Percentiles rank a stretch among this genome's conserved stretches.
Conservation (phyloP, 2,329 filamentous ascomycete genomes). For the Pleoardoris graminearum region DNA sequence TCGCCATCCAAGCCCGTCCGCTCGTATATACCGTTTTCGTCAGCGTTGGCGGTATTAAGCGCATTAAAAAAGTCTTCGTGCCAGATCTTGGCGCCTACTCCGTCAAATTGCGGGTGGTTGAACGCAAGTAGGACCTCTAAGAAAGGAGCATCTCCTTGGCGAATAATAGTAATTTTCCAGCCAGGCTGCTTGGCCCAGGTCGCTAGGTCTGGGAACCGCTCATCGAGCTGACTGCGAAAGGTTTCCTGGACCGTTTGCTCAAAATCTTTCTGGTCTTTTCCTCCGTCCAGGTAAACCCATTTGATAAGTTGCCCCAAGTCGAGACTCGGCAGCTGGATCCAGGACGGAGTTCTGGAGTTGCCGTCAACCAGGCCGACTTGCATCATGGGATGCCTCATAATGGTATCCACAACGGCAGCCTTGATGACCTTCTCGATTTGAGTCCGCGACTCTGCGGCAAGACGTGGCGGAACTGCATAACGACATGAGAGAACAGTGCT, state of each 20-base stretch:
- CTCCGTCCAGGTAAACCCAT: slow-evolving; percentile 18
- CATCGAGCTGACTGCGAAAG: slow-evolving; percentile 27
- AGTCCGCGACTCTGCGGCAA: slow-evolving; percentile 22
- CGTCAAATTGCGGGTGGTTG: slow-evolving; percentile 27
- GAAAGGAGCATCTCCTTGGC: slow-evolving; percentile 20
- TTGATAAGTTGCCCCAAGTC: slow-evolving; percentile 19
- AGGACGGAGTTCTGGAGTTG: slow-evolving; percentile 21
- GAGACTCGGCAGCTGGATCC: slow-evolving; percentile 19
- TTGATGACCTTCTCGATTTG: slow-evolving; percentile 22
- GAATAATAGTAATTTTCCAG: slow-evolving; percentile 26
- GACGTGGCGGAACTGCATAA: slow-evolving; percentile 21
- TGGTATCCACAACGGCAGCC: slow-evolving; percentile 24
- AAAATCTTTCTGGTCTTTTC: slow-evolving; percentile 17
- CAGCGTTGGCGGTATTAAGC: slow-evolving; percentile 35
- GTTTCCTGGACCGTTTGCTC: slow-evolving; percentile 25
- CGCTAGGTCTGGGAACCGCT: slow-evolving; percentile 24
- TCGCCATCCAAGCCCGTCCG: slow-evolving; percentile 23
- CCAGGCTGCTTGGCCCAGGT: slow-evolving; percentile 22
- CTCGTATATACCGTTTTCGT: slow-evolving; percentile 19
- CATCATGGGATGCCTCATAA: slow-evolving; percentile 25
- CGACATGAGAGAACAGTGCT: slow-evolving; percentile 25
- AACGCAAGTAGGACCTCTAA: slow-evolving; percentile 22
- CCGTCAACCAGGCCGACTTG: slow-evolving; percentile 19
- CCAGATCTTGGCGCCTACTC: slow-evolving; percentile 22
- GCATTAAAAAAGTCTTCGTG: slow-evolving; percentile 32